Evolutionary conservation across 306 rosid genomes (phyloP).

Genomic region (Acmispon strigosus): DNA sequence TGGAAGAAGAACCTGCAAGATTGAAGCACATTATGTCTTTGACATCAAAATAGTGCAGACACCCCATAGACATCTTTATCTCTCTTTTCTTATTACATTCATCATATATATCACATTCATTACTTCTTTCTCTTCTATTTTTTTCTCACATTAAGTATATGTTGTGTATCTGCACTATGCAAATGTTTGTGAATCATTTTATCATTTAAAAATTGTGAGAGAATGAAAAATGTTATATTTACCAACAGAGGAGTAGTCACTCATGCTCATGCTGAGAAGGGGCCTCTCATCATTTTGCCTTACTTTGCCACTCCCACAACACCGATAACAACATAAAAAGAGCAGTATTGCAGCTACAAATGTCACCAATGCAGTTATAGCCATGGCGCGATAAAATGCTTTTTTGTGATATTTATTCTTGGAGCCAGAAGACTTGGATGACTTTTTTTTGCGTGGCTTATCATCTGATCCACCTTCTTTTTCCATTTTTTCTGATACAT

Average conservation of each 20-base stretch:
- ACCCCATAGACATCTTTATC: too few species aligned
- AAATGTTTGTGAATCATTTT: too few species aligned
- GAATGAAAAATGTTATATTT: constrained; percentile 4
- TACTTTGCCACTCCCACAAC: constrained; percentile 30
- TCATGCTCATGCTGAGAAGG: constrained; percentile 67
- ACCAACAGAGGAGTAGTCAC: constrained; percentile 71
- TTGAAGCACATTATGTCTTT: constrained; percentile 4
- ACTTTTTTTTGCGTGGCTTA: constrained; percentile 3
- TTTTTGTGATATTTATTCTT: constrained; percentile 7
- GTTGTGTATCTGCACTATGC: too few species aligned
- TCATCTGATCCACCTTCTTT: constrained; percentile 9
- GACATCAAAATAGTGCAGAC: too few species aligned
- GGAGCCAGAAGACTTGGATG: not conserved
- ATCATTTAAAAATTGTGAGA: not conserved
- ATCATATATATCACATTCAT: too few species aligned
- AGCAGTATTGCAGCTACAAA: constrained; percentile 46
- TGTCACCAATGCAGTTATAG: constrained; percentile 52
- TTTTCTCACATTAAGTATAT: too few species aligned
- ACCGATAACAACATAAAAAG: constrained; percentile 45
- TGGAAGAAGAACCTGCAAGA: constrained; percentile 49
- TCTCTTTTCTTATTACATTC: too few species aligned
- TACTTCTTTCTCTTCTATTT: too few species aligned
- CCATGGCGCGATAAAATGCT: constrained; percentile 35
- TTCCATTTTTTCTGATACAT: constrained; percentile 14
- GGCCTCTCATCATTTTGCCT: constrained; percentile 76